Base-by-base conservation (phyloP, 345 rosid genomes). In the Adansonia digitata region DNA sequence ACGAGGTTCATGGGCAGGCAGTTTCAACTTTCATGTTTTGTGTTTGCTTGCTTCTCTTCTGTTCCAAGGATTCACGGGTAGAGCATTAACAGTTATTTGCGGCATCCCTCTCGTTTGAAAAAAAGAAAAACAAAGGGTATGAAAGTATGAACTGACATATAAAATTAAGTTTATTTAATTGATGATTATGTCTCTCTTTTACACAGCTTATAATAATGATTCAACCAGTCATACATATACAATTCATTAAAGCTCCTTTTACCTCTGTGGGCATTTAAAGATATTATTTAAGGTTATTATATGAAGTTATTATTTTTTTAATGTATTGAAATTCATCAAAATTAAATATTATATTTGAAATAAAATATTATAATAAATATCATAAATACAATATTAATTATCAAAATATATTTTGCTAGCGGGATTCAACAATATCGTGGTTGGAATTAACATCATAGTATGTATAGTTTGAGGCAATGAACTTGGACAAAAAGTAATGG, bases 21-120 rank as follows among this genome's bases (percentile, higher is more conserved):
- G 35, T 59, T 27, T 14, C 18, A 59, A 56, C 17, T 59, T 27
- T 14, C 18, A 59, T 59, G 37, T 29, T 59, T 59, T n/a, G n/a
- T 59, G 35, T 29, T 27, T 31, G 64, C 34, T 59, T 27, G 37
- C 15, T 62, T 10, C 43, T 62, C 46, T 37, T 42, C n/a, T 67
- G 34, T 26, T 22, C 71, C 71, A 66, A 66, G 37, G 37, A 13
- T 67, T 67, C 72, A 67, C 55, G 72, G 72, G 72, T 8, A 22
- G 13, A 56, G 31, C 62, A 56, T 26, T 27, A 4, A 9, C 45
- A 64, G 26, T 64, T 37, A 64, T 37, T 64, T 64, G 69, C 69
- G 69, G 69, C 48, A 37, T 39, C 46, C 17, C 69, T 13, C 15
- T 12, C 9, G 68, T 45, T 43, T 42, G 34, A 61, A 22, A 34